phyloP scores from a whole-genome alignment of 2,329 filamentous ascomycete genomes.

The Gnomoniopsis smithogilvyi region DNA sequence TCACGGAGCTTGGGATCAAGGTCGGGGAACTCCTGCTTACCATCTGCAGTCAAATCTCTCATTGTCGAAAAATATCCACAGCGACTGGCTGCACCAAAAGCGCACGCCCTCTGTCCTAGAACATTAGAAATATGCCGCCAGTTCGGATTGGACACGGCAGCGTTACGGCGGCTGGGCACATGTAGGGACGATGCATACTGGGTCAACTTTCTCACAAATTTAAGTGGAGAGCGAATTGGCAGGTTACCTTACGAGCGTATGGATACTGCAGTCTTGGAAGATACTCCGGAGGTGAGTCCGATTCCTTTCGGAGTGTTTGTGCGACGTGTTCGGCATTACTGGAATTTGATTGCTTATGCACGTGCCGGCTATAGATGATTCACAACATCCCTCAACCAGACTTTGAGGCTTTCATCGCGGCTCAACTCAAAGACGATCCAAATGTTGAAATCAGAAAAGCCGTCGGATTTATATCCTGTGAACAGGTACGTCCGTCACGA shows the following conservation, averaged over 20 bases:
- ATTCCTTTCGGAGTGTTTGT: no score
- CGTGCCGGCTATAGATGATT: slow-evolving; percentile 33
- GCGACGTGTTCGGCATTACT: no score
- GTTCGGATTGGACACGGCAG: slow-evolving; percentile 26
- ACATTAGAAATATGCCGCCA: slow-evolving; percentile 29
- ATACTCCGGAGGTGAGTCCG: slow-evolving; percentile 29
- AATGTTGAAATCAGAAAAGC: slow-evolving; percentile 30
- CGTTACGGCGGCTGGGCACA: slow-evolving; percentile 26
- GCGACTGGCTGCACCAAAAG: slow-evolving; percentile 29
- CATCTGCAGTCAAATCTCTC: slow-evolving; percentile 23
- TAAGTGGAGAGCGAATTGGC: slow-evolving; percentile 33
- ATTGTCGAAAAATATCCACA: slow-evolving; percentile 30
- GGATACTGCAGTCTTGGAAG: slow-evolving; percentile 30
- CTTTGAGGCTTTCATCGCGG: slow-evolving; percentile 34
- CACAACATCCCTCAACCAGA: slow-evolving; percentile 39
- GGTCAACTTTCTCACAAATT: slow-evolving; percentile 37
- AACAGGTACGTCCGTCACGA: slow-evolving; percentile 25
- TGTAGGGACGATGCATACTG: slow-evolving; percentile 32
- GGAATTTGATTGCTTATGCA: no score
- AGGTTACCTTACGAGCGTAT: slow-evolving; percentile 32
- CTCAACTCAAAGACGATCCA: slow-evolving; percentile 22
- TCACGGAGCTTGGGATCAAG: not conserved
- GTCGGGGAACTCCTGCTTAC: not conserved
- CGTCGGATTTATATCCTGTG: slow-evolving; percentile 30
- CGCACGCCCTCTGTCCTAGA: slow-evolving; percentile 27